Evolutionary conservation across 2,329 filamentous ascomycete species (phyloP), one percentile per base, ranked within the genome.

Genomic region (Ascosphaera aggregata): DNA sequence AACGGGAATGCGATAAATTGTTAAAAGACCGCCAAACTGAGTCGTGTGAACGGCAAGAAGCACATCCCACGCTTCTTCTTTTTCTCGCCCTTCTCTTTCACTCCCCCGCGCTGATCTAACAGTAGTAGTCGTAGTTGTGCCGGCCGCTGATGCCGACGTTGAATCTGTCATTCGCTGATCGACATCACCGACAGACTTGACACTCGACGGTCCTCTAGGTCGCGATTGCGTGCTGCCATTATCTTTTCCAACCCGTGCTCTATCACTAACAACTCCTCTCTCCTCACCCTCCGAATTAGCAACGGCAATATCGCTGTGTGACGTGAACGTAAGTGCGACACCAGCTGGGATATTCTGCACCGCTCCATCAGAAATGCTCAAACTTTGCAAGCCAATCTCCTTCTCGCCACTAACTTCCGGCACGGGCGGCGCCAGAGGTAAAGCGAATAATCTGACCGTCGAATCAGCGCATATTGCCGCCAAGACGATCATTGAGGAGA

Each of bases 381-480:
- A 42, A 3, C 63, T 56, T 36, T 68, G 60, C 37, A 67, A 58
- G n/a, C 59, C 58, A 46, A 51, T 51, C 27, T 49, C 50, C 9
- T 50, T 46, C 4, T 51, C 41, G 38, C 60, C 50, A 19, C 55
- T 55, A 19, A 54, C 50, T 2, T 51, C 47, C 16, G 57, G 54
- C 31, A 65, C 58, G 18, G 69, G 68, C 37, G 69, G 68, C 9
- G 51, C 50, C 18, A 74, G 54, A 3, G 71, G 69, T 15, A 73
- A 47, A 3, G 63, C 63, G 17, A 75, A 56, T 37, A 75, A 46
- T 20, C 64, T 61, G 9, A 70, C 57, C n/a, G 61, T 66, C 11
- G 61, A 64, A 48, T 76, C 70, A 13, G 65, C 61, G 44, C 69
- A 74, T 13, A 65, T 60, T 3, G 65, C 63, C 1, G 64, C 59